Evolutionary conservation across 1,284 basidiomycete genomes (phyloP).

Genomic region (Heterobasidion annosum): DNA sequence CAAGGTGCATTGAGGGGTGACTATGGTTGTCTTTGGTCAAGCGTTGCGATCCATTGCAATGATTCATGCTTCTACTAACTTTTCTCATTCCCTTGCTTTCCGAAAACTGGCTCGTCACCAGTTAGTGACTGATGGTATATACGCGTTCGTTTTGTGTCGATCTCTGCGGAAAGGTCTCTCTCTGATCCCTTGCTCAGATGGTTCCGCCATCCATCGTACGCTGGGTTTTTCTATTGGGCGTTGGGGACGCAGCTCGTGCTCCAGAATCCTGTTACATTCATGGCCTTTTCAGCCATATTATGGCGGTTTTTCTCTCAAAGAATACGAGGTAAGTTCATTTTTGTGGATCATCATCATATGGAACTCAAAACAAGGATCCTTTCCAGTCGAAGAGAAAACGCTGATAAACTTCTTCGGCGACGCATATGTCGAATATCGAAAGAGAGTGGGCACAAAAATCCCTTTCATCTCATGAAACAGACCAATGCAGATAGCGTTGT

Average conservation of each 20-base stretch:
- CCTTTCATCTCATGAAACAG: conserved; percentile 50
- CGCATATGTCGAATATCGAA: conserved; percentile 65
- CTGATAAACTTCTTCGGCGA: conserved; percentile 79
- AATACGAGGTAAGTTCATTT: conserved; percentile 58
- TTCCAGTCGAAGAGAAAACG: conserved; percentile 62
- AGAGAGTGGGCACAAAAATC: conserved; percentile 63
- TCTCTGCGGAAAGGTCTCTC: neutral
- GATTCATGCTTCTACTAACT: conserved; percentile 91
- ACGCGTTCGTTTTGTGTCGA: conserved; percentile 47
- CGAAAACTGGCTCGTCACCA: conserved; percentile 65
- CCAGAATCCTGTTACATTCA: conserved; percentile 76
- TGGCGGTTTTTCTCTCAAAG: conserved; percentile 85
- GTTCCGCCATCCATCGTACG: conserved; percentile 93
- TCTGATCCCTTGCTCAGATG: conserved; percentile 38
- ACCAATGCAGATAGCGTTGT: too few species aligned
- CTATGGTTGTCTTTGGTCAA: conserved; percentile 67
- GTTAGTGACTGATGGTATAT: conserved; percentile 84
- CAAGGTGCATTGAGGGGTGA: conserved; percentile 39
- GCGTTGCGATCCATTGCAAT: conserved; percentile 81
- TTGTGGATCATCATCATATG: neutral
- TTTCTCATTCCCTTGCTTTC: conserved; percentile 82
- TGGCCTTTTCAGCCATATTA: conserved; percentile 55
- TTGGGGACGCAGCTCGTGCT: conserved; percentile 90
- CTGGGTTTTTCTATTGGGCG: conserved; percentile 98
- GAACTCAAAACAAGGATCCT: neutral